phyloP scores from a whole-genome alignment of 2,329 filamentous ascomycete species.

The Sarocladiaceae sp. region DNA sequence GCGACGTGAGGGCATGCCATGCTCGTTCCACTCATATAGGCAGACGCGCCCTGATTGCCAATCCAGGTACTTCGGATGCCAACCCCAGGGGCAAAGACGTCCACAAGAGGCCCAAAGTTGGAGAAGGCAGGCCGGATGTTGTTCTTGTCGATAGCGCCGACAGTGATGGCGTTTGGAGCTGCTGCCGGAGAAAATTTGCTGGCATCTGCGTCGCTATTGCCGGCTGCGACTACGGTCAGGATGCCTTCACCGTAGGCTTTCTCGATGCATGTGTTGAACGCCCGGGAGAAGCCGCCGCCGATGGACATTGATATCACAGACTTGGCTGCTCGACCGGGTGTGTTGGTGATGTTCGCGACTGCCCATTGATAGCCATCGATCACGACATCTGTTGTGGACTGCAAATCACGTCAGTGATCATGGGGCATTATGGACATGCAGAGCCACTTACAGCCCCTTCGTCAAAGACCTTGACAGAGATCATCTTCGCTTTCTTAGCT shows the following conservation, averaged over 20 bases:
- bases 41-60: constrained; percentile 25
- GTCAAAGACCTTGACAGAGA: constrained; percentile 43
- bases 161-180: constrained; percentile 43
- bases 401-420: background rate
- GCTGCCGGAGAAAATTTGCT: constrained; percentile 42
- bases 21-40: constrained; percentile 55
- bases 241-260: constrained; percentile 42
- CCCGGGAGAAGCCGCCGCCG: constrained; percentile 37
- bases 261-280: constrained; percentile 47
- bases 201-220: constrained; percentile 40
- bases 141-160: constrained; percentile 41
- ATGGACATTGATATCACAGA: constrained; percentile 54
- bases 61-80: constrained; percentile 43
- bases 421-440: background rate
- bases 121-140: constrained; percentile 39
- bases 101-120: constrained; percentile 45
- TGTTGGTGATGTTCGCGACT: constrained; percentile 38
- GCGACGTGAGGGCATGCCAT: constrained; percentile 61
- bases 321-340: constrained; percentile 31
- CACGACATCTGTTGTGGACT: constrained; percentile 25
- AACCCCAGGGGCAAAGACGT: constrained; percentile 48
- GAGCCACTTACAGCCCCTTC: background rate
- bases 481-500: constrained; percentile 36
- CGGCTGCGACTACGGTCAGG: constrained; percentile 51
- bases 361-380: constrained; percentile 36